A percentile compares a stretch with the other conserved stretches of the same genome.
Evolutionary conservation across 2,329 filamentous ascomycete genomes (phyloP).

Genomic region (Aspergillus melleus): DNA sequence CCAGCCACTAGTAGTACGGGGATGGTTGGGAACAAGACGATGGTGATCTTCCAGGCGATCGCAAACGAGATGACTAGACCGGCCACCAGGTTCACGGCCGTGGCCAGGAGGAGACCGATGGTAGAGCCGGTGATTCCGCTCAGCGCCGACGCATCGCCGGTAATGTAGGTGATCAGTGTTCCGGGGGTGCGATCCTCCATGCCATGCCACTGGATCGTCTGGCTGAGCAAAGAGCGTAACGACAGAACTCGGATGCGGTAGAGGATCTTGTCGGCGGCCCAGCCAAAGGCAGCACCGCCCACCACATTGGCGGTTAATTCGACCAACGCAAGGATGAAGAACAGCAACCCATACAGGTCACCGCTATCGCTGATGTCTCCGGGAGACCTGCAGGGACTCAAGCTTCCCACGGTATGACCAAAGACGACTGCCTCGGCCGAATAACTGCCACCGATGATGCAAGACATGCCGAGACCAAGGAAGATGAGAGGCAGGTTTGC

Average conservation of each 20-base stretch:
- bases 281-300: conserved; percentile 59
- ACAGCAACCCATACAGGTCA: conserved; percentile 55
- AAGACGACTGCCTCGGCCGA: conserved; percentile 59
- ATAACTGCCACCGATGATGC: conserved; percentile 57
- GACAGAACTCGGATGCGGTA: conserved; percentile 63
- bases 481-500: conserved; percentile 47
- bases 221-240: conserved; percentile 62
- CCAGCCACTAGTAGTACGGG: conserved; percentile 68
- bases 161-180: conserved; percentile 65
- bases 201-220: conserved; percentile 70
- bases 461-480: conserved; percentile 53
- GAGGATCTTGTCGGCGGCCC: conserved; percentile 62
- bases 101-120: conserved; percentile 67
- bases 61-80: conserved; percentile 68
- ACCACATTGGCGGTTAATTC: conserved; percentile 60
- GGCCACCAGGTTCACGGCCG: conserved; percentile 66
- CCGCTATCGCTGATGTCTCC: conserved; percentile 51
- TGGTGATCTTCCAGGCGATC: conserved; percentile 72
- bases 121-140: conserved; percentile 69
- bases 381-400: conserved; percentile 54
- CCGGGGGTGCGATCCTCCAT: conserved; percentile 62
- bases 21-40: conserved; percentile 68
- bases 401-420: conserved; percentile 57
- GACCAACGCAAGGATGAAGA: conserved; percentile 59
- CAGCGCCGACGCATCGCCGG: conserved; percentile 65